Conservation (phyloP, 2,329 filamentous ascomycete genomes). For the Paracamarosporium sp. region DNA sequence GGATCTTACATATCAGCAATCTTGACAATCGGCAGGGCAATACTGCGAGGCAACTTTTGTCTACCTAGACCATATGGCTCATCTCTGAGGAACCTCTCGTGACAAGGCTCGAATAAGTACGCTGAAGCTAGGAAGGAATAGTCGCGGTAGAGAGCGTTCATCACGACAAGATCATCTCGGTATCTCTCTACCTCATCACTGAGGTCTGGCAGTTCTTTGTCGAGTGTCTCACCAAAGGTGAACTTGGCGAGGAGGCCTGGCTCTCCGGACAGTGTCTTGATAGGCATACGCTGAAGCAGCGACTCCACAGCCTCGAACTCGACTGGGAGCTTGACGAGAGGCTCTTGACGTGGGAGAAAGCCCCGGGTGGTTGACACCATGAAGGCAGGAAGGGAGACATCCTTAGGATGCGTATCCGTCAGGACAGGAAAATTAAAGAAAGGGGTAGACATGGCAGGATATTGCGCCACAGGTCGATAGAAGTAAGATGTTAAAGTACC, state of each 20-base stretch:
- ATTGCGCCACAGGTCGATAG: neutral
- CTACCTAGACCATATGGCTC: constrained; percentile 80
- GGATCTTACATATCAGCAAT: constrained; percentile 83
- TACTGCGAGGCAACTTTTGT: constrained; percentile 72
- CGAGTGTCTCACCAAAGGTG: constrained; percentile 76
- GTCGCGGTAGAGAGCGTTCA: constrained; percentile 89
- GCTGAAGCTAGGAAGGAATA: constrained; percentile 91
- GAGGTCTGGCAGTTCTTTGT: constrained; percentile 78
- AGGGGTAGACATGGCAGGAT: constrained; percentile 49
- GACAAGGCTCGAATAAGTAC: constrained; percentile 91
- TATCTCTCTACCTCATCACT: constrained; percentile 74
- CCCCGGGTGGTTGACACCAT: constrained; percentile 79
- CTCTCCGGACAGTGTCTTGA: constrained; percentile 74
- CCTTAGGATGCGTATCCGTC: constrained; percentile 66
- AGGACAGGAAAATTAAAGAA: constrained; percentile 66
- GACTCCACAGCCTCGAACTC: constrained; percentile 77
- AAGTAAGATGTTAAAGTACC: neutral
- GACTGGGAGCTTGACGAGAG: constrained; percentile 64
- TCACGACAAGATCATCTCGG: constrained; percentile 73
- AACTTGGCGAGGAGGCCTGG: constrained; percentile 79
- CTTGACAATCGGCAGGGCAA: constrained; percentile 81
- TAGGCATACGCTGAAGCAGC: constrained; percentile 78
- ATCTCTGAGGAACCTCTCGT: constrained; percentile 71
- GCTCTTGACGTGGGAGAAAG: constrained; percentile 70
- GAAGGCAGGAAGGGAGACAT: constrained; percentile 73